Percentiles rank a stretch among this genome's conserved stretches.
Evolutionary conservation across 75 land plant genomes (phyloP).

Genomic region (Chamaecyparis obtusa): DNA sequence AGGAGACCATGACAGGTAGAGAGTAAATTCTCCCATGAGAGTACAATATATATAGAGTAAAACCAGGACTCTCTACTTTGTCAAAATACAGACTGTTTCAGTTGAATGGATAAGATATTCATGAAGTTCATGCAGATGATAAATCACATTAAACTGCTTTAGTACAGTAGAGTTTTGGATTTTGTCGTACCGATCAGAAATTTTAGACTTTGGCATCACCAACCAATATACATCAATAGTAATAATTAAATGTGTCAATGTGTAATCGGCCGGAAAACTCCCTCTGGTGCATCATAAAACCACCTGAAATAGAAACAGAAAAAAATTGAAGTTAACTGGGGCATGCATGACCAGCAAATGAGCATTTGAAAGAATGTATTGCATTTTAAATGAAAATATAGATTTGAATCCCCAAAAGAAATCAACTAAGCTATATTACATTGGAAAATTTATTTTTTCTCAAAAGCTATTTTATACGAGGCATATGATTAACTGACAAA

Average conservation of each 20-base stretch:
- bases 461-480: background rate
- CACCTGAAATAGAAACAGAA: background rate
- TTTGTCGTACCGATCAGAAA: background rate
- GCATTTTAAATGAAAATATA: background rate
- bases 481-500: background rate
- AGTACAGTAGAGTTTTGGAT: background rate
- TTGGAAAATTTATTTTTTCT: background rate
- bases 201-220: background rate
- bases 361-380: background rate
- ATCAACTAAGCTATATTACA: background rate
- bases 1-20: background rate
- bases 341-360: background rate
- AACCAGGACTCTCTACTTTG: background rate
- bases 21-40: too few species aligned
- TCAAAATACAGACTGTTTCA: background rate
- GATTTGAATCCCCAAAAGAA: background rate
- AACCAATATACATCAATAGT: background rate
- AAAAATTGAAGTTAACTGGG: background rate
- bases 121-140: background rate
- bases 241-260: background rate
- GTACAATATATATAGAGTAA: too few species aligned
- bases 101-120: background rate
- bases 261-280: background rate
- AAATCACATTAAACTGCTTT: background rate
- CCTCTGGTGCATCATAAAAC: constrained; percentile 3